phyloP scores from a whole-genome alignment of 2,329 filamentous ascomycete species.

The Diaporthe helianthi region DNA sequence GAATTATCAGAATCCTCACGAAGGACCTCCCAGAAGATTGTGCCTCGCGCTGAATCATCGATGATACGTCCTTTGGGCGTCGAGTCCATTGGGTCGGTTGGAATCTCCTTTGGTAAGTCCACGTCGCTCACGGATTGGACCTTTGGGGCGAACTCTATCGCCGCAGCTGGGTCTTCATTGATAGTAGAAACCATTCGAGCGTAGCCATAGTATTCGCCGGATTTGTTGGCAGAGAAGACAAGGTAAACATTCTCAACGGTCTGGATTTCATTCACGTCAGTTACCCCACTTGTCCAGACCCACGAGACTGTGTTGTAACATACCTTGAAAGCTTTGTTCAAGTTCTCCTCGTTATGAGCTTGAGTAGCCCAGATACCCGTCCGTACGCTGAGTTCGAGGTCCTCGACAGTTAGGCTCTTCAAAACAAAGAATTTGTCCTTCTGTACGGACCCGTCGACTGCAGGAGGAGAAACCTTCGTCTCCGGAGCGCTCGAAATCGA shows the following conservation, averaged over 20 bases:
- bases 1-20: conserved; percentile 46
- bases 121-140: conserved; percentile 63
- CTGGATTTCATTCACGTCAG: conserved; percentile 51
- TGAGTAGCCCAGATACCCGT: conserved; percentile 95
- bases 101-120: conserved; percentile 80
- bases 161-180: conserved; percentile 74
- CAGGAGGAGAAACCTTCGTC: conserved; percentile 5
- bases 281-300: neutral
- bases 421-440: conserved; percentile 88
- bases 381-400: conserved; percentile 85
- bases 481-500: conserved; percentile 15
- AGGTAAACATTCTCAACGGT: conserved; percentile 84
- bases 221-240: conserved; percentile 96
- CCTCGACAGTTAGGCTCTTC: conserved; percentile 90
- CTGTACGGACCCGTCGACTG: conserved; percentile 39
- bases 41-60: conserved; percentile 90
- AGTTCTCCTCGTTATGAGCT: conserved; percentile 83
- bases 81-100: conserved; percentile 78
- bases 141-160: conserved; percentile 73
- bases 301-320: conserved; percentile 38
- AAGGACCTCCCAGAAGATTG: conserved; percentile 95
- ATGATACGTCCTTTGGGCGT: conserved; percentile 87
- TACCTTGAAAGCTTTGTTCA: conserved; percentile 87
- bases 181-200: conserved; percentile 89
- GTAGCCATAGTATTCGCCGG: conserved; percentile 95